Base-by-base conservation (phyloP, 2,329 filamentous ascomycete species). In the Fusarium fujikuroi region DNA sequence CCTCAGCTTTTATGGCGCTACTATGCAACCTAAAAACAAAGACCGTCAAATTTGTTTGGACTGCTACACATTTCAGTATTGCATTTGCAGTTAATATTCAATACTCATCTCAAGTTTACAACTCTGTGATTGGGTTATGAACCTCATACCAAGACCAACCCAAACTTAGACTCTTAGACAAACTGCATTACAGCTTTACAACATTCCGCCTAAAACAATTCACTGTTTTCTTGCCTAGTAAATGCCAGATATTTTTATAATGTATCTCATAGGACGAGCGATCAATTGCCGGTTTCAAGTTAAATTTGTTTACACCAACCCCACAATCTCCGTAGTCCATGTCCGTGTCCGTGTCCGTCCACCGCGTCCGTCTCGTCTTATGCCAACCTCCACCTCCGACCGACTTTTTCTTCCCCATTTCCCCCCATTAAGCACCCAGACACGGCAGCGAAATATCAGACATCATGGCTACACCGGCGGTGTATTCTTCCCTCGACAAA, bases 401-500 rank as follows among this genome's bases (percentile, higher is more conserved):
- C 43, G 44, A 52, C 44, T 16, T 60, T 39, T 62, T 46, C 19
- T n/a, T 11, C 37, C 16, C 11, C 59, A 43, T 36, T 18, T 4
- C 15, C 43, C 18, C 16, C 10, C 25, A 8, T 28, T 7, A 28
- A 28, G 25, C 25, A 28, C 25, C 25, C 25, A 2, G 7, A 28
- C 25, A 28, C 7, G 7, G 6, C 25, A 28, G 25, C 7, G 7
- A 28, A 28, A 7, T 28, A 28, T 28, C 25, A 28, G 7, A 15
- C n/a, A 59, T 2, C 25, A 74, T 75, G 73, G 25, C 57, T 47
- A 53, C 39, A 50, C 59, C 73, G 43, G 30, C 50, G 42, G 70
- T 62, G 19, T 76, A 75, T 25, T 61, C 64, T 18, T 65, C 73
- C 9, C 56, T 75, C 18, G 60, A 74, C 12, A 74, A 70, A 23